Evolutionary conservation across 495 filamentous ascomycete species (phyloP), one percentile per base, ranked within the genome.

Genomic region (Paragyromitra xinjiangensis): DNA sequence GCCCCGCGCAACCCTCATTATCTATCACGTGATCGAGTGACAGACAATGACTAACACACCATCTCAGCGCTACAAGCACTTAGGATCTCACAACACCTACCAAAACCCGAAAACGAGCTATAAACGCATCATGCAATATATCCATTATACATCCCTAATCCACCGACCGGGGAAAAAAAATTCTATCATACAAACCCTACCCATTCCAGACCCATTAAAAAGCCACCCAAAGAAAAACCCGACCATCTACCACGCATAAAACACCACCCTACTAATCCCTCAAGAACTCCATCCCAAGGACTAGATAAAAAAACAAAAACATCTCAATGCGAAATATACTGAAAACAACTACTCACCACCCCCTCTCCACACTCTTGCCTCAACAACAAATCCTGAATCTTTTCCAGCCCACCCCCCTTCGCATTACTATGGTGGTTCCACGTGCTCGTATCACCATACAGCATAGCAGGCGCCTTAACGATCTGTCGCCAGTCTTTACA

Each of bases 341-440:
- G 95, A 83, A 98, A 99, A 68, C 97, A 93, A 48, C 94, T 93
- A 64, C 92, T 97, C 2, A 99, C 93, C 73, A 94, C 92, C 62
- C 86, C 86, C 84, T 93, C 91, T 7, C 85, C 85, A 71, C 88
- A 89, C 85, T 99, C 95, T 85, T 98, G 95, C 75, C 94, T 88
- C 39, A 99, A 85, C 82, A 99, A 81, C 83, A 97, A 85, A 85
- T 99, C 95, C 83, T 99, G 94, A 75, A 98, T 98, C 75, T 87
- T 87, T 75, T 87, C 87, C 80, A 99, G 82, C 14, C 89, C 89
- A 0, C 91, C 89, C 9, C 86, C 85, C 80, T 89, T 88, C 6
- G 89, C 88, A 83, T 97, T 97, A 29, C 91, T 88, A 83, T 97
- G 94, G 85, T 99, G 95, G 81, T 99, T 98, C 95, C 95, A 99